These are phyloP conservation scores for Microsporum canis DNA, from an alignment of 2,329 filamentous ascomycete species.

Conservation along the genomic window DNA sequence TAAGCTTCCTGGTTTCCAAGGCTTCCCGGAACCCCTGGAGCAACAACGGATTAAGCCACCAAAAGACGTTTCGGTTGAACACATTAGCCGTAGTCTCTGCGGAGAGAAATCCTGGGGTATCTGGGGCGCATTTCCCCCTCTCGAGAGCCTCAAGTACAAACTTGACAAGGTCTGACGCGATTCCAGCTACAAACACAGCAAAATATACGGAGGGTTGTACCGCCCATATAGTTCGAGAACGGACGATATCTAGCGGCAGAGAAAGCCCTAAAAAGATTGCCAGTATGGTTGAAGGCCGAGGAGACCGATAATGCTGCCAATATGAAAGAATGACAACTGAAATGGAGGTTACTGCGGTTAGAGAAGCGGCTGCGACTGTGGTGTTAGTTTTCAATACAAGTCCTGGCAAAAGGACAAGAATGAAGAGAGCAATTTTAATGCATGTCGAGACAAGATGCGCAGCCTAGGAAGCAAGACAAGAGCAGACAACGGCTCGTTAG, in stretches of 20 bases:
- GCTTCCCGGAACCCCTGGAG: neutral
- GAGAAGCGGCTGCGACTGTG: neutral
- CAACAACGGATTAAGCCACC: neutral
- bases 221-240: neutral
- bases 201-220: neutral
- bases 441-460: neutral
- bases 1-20: conserved; percentile 23
- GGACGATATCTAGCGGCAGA: neutral
- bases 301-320: neutral
- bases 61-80: neutral
- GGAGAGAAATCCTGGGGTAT: neutral
- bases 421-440: neutral
- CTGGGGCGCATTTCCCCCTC: neutral
- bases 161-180: neutral
- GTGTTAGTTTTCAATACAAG: neutral
- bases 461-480: neutral
- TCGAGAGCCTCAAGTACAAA: neutral
- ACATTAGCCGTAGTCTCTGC: neutral
- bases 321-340: neutral
- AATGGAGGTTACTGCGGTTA: neutral
- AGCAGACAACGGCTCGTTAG: neutral
- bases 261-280: neutral
- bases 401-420: neutral
- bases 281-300: neutral
- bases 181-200: neutral